Conservation (phyloP, 495 filamentous ascomycete genomes). For the Lichina pygmaea region DNA sequence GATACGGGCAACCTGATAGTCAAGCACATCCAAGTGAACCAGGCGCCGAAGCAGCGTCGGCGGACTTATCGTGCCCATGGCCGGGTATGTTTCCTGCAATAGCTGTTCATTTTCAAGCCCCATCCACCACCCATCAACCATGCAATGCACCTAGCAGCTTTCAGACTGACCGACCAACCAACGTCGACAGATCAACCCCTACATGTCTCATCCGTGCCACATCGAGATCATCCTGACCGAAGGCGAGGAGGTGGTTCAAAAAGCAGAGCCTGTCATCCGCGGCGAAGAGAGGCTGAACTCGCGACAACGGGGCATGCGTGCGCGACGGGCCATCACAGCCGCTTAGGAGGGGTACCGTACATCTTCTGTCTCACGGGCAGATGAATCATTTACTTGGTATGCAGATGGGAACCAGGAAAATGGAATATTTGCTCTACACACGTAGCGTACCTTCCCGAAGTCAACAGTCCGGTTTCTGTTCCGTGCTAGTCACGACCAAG, state of each 20-base stretch:
- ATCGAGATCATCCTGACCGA: constrained; percentile 98
- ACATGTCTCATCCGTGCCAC: constrained; percentile 99
- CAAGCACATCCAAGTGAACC: constrained; percentile 99
- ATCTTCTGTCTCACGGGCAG: no score
- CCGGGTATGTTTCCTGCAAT: constrained; percentile 44
- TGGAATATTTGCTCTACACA: no score
- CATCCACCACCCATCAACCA: neutral
- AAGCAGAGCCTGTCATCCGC: constrained; percentile 36
- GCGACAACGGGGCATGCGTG: constrained; percentile 63
- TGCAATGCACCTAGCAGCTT: neutral
- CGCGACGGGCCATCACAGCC: constrained; percentile 56
- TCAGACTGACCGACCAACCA: neutral
- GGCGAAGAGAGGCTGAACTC: constrained; percentile 33
- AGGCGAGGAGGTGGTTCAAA: constrained; percentile 72
- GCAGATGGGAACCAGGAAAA: no score
- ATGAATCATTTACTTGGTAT: no score
- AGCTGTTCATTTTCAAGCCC: neutral
- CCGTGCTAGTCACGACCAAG: no score
- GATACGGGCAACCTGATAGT: constrained; percentile 89
- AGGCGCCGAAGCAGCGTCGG: constrained; percentile 92
- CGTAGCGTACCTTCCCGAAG: no score
- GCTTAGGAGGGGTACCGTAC: constrained; percentile 24
- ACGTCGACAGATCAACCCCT: constrained; percentile 66
- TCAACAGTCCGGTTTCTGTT: no score
- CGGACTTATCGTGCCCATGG: constrained; percentile 98